Evolutionary conservation across 169 alveolate species (phyloP), one percentile per base, ranked within the genome.

Genomic region (Perkinsus olseni): DNA sequence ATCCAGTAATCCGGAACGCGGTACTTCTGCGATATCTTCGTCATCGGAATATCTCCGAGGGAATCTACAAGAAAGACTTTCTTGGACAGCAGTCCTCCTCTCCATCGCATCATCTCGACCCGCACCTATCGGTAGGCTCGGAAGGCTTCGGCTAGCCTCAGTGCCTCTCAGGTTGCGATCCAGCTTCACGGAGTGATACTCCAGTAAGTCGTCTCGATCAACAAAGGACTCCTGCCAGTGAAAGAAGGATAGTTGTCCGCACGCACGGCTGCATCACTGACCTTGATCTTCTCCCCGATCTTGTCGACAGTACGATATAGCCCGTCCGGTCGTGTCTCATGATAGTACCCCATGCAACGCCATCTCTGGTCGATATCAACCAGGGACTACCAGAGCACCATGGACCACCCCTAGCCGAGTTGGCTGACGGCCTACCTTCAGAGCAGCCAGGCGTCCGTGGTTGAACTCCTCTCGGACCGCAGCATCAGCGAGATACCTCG

Each of bases 1-100:
- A 62, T 24, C 82, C 0, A 4, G 8, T 62, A 13, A 13, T 62
- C 82, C n/a, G 92, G 45, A 4, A 10, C 37, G 0, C 74, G 8
- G 28, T 91, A 91, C 74, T 91, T 91, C 82, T 39, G 93, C 39
- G 93, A 28, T 37, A 91, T 91, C 93, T 40, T 91, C 39, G 38
- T 28, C 39, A 91, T 91, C 21, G 93, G 74, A 0, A 91, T 13
- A 10, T 91, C 74, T 34, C 93, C 93, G n/a, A 31, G 11, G 36
- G 36, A 38, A 0, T 40, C 50, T 40, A 40, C 3, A 40, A 40
- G 11, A n/a, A n/a, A n/a, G n/a, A n/a, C n/a, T n/a, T n/a, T n/a
- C n/a, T n/a, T n/a, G n/a, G n/a, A n/a, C n/a, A n/a, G n/a, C n/a
- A n/a, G n/a, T n/a, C n/a, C n/a, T n/a, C 50, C 50, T 3, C 11